phyloP scores from a whole-genome alignment of 768 basidiomycete species.

The Grammothele lineata region DNA sequence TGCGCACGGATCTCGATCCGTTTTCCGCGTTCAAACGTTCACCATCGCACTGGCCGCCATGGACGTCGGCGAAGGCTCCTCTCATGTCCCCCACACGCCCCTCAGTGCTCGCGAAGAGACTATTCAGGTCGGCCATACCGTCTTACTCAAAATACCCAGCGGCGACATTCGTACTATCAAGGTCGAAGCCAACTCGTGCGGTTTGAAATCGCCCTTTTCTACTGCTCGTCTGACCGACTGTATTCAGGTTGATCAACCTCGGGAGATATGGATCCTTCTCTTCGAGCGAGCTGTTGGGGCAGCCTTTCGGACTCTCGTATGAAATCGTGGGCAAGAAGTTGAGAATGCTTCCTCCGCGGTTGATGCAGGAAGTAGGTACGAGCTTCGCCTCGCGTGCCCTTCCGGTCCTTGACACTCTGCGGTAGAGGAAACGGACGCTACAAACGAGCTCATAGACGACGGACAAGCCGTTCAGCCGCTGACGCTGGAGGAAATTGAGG shows the following conservation, averaged over 20 bases:
- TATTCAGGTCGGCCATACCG: conserved; percentile 69
- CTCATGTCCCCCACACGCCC: conserved; percentile 3
- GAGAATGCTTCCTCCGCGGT: conserved; percentile 53
- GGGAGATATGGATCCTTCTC: conserved; percentile 87
- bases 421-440: conserved; percentile 93
- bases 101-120: conserved; percentile 18
- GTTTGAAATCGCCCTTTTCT: conserved; percentile 5
- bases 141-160: conserved; percentile 76
- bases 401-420: conserved; percentile 4
- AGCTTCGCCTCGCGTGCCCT: not conserved
- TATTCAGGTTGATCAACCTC: conserved; percentile 58
- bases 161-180: conserved; percentile 75
- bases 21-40: conserved; percentile 5
- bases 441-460: conserved; percentile 94
- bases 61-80: conserved; percentile 24
- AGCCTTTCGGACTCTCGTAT: conserved; percentile 86
- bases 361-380: conserved; percentile 79
- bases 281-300: conserved; percentile 70
- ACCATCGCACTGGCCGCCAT: conserved; percentile 11
- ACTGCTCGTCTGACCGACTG: conserved; percentile 6
- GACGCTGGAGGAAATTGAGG: conserved; percentile 78
- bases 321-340: conserved; percentile 77
- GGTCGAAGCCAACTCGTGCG: conserved; percentile 69
- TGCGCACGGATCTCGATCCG: conserved; percentile 7
- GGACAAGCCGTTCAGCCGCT: conserved; percentile 80